A percentile compares a stretch with the other conserved stretches of the same genome.
phyloP scores from a whole-genome alignment of 768 basidiomycete species.

The Gymnopilus dilepis region DNA sequence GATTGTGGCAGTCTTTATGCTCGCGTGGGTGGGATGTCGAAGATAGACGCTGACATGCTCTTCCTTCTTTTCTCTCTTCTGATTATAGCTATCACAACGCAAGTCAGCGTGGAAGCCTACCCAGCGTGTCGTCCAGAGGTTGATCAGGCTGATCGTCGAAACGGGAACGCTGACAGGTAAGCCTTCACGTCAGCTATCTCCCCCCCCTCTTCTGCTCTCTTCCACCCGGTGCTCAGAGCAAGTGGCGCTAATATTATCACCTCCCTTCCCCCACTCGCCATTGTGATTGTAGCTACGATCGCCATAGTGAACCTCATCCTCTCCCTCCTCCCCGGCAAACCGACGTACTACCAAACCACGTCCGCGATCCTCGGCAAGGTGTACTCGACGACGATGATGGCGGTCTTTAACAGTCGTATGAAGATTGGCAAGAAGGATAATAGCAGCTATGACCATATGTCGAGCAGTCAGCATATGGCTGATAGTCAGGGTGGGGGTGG shows the following conservation, averaged over 20 bases:
- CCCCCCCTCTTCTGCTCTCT: too few relatives aligned
- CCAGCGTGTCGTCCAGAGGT: constrained; percentile 13
- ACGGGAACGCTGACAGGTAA: constrained; percentile 24
- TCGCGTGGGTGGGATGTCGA: too few relatives aligned
- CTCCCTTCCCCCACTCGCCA: not conserved
- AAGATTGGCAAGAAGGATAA: constrained; percentile 1
- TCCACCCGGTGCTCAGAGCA: not conserved
- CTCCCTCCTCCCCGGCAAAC: constrained; percentile 7
- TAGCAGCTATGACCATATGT: constrained; percentile 3
- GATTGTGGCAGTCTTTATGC: too few relatives aligned
- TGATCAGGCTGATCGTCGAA: constrained; percentile 22
- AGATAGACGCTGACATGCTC: not conserved
- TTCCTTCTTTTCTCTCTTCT: constrained; percentile 11
- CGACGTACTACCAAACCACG: constrained; percentile 12
- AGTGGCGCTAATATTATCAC: not conserved
- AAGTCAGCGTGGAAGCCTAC: constrained; percentile 13
- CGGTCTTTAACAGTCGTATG: constrained; percentile 23
- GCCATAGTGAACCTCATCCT: constrained; percentile 16
- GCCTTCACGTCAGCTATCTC: not conserved
- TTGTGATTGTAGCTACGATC: constrained; percentile 11
- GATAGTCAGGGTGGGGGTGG: not conserved
- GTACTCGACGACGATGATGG: constrained; percentile 26
- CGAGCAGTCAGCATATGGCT: not conserved
- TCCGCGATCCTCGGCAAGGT: constrained; percentile 18
- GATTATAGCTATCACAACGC: constrained; percentile 7